Percentiles rank a stretch among this genome's conserved stretches.
phyloP scores from a whole-genome alignment of 345 rosid species.

The Syzygium oleosum region DNA sequence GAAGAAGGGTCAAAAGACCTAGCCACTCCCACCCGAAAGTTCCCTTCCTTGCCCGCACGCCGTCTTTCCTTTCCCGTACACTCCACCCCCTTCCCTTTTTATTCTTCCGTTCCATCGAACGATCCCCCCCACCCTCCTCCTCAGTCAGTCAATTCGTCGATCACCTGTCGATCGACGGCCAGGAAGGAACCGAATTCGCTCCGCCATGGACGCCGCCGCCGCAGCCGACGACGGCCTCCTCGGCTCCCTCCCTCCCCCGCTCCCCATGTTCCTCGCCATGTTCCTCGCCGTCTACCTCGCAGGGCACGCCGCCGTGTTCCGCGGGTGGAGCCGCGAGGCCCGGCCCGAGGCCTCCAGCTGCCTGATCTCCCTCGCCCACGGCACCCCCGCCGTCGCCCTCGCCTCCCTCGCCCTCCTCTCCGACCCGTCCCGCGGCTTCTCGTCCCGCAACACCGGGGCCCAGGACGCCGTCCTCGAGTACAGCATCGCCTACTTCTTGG shows the following conservation, averaged over 20 bases:
- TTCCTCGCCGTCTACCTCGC: slow-evolving; percentile 47
- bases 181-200: background rate
- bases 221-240: background rate
- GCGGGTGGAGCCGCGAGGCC: slow-evolving; percentile 46
- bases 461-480: slow-evolving; percentile 63
- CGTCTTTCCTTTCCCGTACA: background rate
- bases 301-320: slow-evolving; percentile 57
- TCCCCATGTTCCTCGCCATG: slow-evolving; percentile 40
- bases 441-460: slow-evolving; percentile 43
- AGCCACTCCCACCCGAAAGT: background rate
- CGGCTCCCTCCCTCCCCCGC: background rate
- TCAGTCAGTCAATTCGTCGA: background rate
- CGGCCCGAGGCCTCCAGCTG: slow-evolving; percentile 83
- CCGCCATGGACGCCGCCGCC: background rate
- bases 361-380: slow-evolving; percentile 72
- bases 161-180: background rate
- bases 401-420: slow-evolving; percentile 46
- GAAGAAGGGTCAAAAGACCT: background rate
- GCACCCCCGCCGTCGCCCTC: slow-evolving; percentile 70
- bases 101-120: background rate
- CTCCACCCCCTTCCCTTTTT: background rate
- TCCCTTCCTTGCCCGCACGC: background rate
- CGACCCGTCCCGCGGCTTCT: slow-evolving; percentile 30
- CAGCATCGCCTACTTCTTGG: slow-evolving; percentile 69
- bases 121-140: background rate